These are phyloP conservation scores for Saccharomycopsis hybrid DNA, from an alignment of 1,139 yeast species.

Conservation along the genomic window DNA sequence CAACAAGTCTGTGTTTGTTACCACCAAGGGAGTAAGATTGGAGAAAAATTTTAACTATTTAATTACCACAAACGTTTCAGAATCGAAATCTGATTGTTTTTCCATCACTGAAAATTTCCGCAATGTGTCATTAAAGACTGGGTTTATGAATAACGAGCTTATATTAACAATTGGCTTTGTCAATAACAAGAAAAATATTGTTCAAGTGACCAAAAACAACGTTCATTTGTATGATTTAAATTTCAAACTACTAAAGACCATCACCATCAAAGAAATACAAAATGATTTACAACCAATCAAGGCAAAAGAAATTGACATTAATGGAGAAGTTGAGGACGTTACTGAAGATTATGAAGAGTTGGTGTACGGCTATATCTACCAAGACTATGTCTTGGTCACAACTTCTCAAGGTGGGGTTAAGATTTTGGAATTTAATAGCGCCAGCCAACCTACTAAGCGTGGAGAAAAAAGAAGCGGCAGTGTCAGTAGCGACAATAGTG, in stretches of 20 bases:
- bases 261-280: slow-evolving; percentile 36
- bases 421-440: slow-evolving; percentile 34
- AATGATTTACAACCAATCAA: slow-evolving; percentile 24
- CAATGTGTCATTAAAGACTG: slow-evolving; percentile 49
- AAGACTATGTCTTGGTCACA: slow-evolving; percentile 46
- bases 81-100: slow-evolving; percentile 65
- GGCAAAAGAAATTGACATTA: slow-evolving; percentile 26
- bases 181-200: slow-evolving; percentile 51
- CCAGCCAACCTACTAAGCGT: slow-evolving; percentile 2
- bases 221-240: slow-evolving; percentile 59
- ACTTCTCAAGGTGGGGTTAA: slow-evolving; percentile 52
- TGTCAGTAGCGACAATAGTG: slow-evolving; percentile 23
- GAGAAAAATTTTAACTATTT: slow-evolving; percentile 47
- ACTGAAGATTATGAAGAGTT: slow-evolving; percentile 33
- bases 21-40: slow-evolving; percentile 29
- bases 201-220: slow-evolving; percentile 69
- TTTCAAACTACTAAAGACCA: slow-evolving; percentile 38
- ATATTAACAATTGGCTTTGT: slow-evolving; percentile 66
- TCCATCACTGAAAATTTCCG: slow-evolving; percentile 63
- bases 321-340: slow-evolving; percentile 11
- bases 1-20: slow-evolving; percentile 8
- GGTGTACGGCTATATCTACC: slow-evolving; percentile 46
- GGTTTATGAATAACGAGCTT: slow-evolving; percentile 55
- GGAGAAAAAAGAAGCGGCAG: slow-evolving; percentile 23
- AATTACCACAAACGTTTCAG: slow-evolving; percentile 65